Evolutionary conservation across 129 eudicot species (phyloP).

Genomic region (Artemisia argyi): DNA sequence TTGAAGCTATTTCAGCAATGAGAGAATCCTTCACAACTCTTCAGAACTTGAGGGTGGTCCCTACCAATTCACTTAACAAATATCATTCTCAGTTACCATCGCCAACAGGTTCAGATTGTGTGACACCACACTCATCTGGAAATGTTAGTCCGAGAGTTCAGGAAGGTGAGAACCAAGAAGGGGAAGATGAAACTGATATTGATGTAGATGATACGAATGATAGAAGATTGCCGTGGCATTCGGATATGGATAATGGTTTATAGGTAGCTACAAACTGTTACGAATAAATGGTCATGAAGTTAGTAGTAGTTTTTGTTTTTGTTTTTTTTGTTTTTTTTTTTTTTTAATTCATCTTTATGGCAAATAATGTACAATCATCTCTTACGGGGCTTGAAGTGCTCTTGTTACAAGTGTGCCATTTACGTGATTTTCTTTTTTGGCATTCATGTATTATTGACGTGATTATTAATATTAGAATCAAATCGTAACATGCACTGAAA

Average conservation of each 20-base stretch:
- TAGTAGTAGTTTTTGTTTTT: too few relatives aligned
- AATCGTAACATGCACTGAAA: too few relatives aligned
- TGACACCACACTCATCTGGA: constrained; percentile 63
- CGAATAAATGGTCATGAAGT: too few relatives aligned
- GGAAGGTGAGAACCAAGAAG: constrained; percentile 29
- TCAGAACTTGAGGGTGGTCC: constrained; percentile 63
- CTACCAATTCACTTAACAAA: constrained; percentile 30
- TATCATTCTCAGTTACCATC: constrained; percentile 37
- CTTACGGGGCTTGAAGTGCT: too few relatives aligned
- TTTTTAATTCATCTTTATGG: too few relatives aligned
- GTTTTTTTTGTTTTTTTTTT: too few relatives aligned
- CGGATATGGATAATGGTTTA: constrained; percentile 27
- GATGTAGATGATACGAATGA: constrained; percentile 29
- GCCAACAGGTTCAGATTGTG: constrained; percentile 49
- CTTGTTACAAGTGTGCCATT: too few relatives aligned
- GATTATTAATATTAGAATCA: too few relatives aligned
- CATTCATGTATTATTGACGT: too few relatives aligned
- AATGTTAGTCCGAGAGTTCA: constrained; percentile 31
- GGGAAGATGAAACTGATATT: constrained; percentile 31
- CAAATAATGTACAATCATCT: too few relatives aligned
- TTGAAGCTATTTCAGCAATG: constrained; percentile 93
- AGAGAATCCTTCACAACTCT: constrained; percentile 89
- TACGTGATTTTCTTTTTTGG: too few relatives aligned
- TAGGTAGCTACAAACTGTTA: not conserved
- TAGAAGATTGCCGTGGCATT: constrained; percentile 48